Conservation (phyloP, 257 asterid species). For the Petunia axillaris region DNA sequence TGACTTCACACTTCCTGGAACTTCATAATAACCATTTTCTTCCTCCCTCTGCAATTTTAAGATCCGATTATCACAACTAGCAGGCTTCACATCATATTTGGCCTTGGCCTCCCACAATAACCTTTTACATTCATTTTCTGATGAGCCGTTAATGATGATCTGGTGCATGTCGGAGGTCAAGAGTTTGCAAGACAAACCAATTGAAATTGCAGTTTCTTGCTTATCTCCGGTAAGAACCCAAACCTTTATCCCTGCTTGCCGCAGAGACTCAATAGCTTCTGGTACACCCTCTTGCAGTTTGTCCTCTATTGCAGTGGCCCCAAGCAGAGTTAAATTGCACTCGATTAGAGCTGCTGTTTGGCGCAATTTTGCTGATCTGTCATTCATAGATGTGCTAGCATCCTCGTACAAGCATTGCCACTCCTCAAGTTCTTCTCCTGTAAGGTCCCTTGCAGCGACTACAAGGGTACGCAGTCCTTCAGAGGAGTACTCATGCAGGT, state of each 20-base stretch:
- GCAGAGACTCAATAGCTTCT: constrained; percentile 87
- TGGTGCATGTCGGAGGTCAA: constrained; percentile 85
- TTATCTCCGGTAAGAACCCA: constrained; percentile 99
- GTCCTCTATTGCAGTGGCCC: constrained; percentile 96
- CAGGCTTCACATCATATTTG: constrained; percentile 52
- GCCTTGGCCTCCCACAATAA: constrained; percentile 79
- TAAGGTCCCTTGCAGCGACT: constrained; percentile 73
- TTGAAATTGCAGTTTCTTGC: constrained; percentile 98
- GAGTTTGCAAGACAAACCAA: constrained; percentile 90
- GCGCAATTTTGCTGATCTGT: constrained; percentile 73
- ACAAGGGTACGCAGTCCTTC: constrained; percentile 95
- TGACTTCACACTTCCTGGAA: constrained; percentile 50
- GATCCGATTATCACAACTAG: constrained; percentile 38
- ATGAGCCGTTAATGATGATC: constrained; percentile 81
- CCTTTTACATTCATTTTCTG: constrained; percentile 81
- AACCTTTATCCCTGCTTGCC: constrained; percentile 94
- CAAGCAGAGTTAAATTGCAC: constrained; percentile 79
- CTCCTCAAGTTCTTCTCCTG: constrained; percentile 68
- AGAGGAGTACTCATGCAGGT: constrained; percentile 78
- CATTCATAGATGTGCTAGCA: constrained; percentile 92
- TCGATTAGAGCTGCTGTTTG: constrained; percentile 86
- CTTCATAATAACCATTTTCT: constrained; percentile 54
- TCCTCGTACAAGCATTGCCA: constrained; percentile 92
- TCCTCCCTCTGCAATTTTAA: constrained; percentile 42
- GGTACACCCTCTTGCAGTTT: constrained; percentile 95